A percentile compares a stretch with the other conserved stretches of the same genome.
Conservation (phyloP, 1,284 basidiomycete species). For the Thelephora terrestris region DNA sequence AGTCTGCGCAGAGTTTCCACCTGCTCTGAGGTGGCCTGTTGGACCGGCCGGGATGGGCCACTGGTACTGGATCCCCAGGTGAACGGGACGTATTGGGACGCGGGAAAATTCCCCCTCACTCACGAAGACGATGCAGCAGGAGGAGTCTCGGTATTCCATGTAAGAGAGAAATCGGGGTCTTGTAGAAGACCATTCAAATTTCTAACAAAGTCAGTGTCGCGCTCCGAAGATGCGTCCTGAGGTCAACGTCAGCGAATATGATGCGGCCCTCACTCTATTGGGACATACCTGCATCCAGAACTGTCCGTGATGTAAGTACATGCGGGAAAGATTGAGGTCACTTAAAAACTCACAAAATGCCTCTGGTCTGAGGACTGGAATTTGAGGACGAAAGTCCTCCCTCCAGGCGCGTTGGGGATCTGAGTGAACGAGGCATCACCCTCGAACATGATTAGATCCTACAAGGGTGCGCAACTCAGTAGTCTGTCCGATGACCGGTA, state of each 20-base stretch:
- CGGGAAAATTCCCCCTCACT: not conserved
- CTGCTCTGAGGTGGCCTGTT: not conserved
- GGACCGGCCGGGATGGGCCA: not conserved
- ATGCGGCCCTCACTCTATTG: no score
- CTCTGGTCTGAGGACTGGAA: conserved; percentile 72
- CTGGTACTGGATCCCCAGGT: not conserved
- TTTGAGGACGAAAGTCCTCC: conserved; percentile 68
- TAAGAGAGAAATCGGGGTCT: conserved; percentile 48
- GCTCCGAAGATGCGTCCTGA: conserved; percentile 56
- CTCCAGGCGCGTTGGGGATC: conserved; percentile 47
- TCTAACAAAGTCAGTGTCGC: conserved; percentile 59
- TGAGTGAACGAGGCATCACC: conserved; percentile 68
- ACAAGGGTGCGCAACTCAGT: conserved; percentile 1
- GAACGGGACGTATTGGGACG: not conserved
- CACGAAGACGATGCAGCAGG: not conserved
- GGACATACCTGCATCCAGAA: conserved; percentile 80
- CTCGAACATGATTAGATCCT: conserved; percentile 74
- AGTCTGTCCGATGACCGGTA: not conserved
- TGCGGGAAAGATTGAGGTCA: not conserved
- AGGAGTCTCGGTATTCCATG: conserved; percentile 34
- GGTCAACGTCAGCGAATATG: not conserved
- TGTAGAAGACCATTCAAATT: conserved; percentile 61
- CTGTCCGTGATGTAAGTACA: conserved; percentile 26
- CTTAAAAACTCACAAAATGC: conserved; percentile 56
- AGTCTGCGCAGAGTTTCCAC: not conserved